These are phyloP conservation scores for Globisporangium spinosum DNA, from an alignment of 352 stramenopile species.

Conservation along the genomic window DNA sequence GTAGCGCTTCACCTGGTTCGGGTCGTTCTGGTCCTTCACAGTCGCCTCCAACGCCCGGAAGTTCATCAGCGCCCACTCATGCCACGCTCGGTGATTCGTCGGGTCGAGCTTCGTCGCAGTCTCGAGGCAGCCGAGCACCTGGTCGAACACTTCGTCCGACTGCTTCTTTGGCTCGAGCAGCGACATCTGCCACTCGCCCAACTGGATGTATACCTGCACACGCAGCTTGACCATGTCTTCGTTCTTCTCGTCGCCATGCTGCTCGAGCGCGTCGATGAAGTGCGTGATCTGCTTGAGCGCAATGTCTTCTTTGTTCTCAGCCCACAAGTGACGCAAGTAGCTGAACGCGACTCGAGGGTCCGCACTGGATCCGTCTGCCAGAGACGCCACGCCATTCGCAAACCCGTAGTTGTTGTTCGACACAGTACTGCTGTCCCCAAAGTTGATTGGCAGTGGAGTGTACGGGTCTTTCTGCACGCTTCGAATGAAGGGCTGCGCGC, in stretches of 20 bases:
- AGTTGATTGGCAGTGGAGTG: conserved; percentile 63
- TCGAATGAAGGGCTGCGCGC: conserved; percentile 73
- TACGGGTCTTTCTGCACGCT: conserved; percentile 71
- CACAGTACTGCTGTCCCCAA: conserved; percentile 40
- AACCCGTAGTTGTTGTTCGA: conserved; percentile 30
- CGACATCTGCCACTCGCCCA: conserved; percentile 85
- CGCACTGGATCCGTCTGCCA: conserved; percentile 63
- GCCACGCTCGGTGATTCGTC: conserved; percentile 96
- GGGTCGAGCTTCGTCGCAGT: conserved; percentile 79
- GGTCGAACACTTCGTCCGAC: conserved; percentile 61
- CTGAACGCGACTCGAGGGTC: conserved; percentile 79
- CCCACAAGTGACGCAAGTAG: conserved; percentile 80
- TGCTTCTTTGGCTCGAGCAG: conserved; percentile 71
- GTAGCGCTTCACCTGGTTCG: conserved; percentile 52
- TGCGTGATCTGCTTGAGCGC: conserved; percentile 80
- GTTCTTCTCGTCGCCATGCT: conserved; percentile 50
- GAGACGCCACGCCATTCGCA: conserved; percentile 47
- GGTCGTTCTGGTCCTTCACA: conserved; percentile 51
- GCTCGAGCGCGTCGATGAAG: conserved; percentile 81
- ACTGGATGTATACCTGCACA: conserved; percentile 85
- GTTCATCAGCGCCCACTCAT: conserved; percentile 98
- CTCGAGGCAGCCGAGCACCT: conserved; percentile 79
- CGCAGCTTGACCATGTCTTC: conserved; percentile 72
- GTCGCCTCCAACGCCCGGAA: conserved; percentile 85
- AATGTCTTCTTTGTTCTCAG: conserved; percentile 78